Evolutionary conservation across 768 basidiomycete species (phyloP).

Genomic region (Termitomyces sp.): DNA sequence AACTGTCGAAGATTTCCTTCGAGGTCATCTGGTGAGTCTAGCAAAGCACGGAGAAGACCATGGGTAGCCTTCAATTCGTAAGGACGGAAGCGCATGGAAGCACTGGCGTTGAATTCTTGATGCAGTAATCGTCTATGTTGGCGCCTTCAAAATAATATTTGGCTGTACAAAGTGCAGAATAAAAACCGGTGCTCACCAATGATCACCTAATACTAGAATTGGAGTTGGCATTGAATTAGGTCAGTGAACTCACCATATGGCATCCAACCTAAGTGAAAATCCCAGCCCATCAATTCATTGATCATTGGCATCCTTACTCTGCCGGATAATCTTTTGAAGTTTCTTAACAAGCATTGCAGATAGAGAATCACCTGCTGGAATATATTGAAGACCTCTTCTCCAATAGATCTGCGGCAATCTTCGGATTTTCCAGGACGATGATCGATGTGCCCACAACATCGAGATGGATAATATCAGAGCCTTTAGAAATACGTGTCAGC

Average conservation of each 20-base stretch:
- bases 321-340: background rate
- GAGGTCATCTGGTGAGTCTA: no score
- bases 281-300: constrained; percentile 2
- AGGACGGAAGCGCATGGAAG: constrained; percentile 16
- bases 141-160: constrained; percentile 13
- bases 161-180: background rate
- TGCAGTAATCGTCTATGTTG: constrained; percentile 18
- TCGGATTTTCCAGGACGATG: constrained; percentile 17
- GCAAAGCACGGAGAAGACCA: no score
- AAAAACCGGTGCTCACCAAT: background rate
- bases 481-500: constrained; percentile 1
- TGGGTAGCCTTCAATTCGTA: constrained; percentile 16
- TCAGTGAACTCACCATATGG: constrained; percentile 10
- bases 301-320: constrained; percentile 7
- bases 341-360: background rate
- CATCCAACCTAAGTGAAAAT: constrained; percentile 10
- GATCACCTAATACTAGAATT: constrained; percentile 3
- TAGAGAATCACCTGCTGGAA: constrained; percentile 4
- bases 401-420: constrained; percentile 18
- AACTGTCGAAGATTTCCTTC: no score
- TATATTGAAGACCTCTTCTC: constrained; percentile 19
- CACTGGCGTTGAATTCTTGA: constrained; percentile 18
- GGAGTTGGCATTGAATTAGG: background rate
- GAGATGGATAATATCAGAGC: constrained; percentile 21
- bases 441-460: constrained; percentile 17